Evolutionary conservation across 495 filamentous ascomycete species (phyloP), one percentile per base, ranked within the genome.

Genomic region (Beverwykella pulmonaria): DNA sequence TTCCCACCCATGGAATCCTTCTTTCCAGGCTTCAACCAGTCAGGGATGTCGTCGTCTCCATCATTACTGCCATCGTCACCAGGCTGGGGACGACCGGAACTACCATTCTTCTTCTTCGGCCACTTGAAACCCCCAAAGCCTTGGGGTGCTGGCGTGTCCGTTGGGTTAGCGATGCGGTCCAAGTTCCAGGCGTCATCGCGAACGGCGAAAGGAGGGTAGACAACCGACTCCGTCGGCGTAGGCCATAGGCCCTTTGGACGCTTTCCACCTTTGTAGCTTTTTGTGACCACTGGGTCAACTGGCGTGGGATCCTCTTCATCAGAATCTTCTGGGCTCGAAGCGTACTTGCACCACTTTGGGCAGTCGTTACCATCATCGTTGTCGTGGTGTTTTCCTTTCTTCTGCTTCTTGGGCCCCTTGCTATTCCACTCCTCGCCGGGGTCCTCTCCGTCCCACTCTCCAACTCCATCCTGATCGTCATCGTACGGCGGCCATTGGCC

Each of bases 11-110:
- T 62, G 17, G n/a, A 19, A 7, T 53, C 25, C 44, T 19, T 4
- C 19, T 50, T 44, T 12, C 39, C 39, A 3, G 6, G 17, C 12
- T 49, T 60, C 6, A 62, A 22, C 59, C 59, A 62, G 19, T 44
- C 29, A 12, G 59, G 59, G 46, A 53, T 8, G 20, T 62, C 59
- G 39, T 62, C 59, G 20, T 53, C 32, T 22, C 23, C 48, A 23
- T 34, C 57, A 7, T 48, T 41, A 60, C 34, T 14, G 1, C 29
- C 57, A 15, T 50, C 57, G 17, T 50, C 44, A 29, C 30, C 39
- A 20, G 7, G 39, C 6, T 8, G n/a, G 1, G 52, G 6, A 25
- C 48, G 9, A 27, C 19, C 19, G 48, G 48, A 25, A 3, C 48
- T 19, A 12, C n/a, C 48, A 25, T 27, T 27, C 52, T 32, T 27